A percentile compares a stretch with the other conserved stretches of the same genome.
Evolutionary conservation across 495 filamentous ascomycete genomes (phyloP).

Genomic region (Penicillium verhagenii): DNA sequence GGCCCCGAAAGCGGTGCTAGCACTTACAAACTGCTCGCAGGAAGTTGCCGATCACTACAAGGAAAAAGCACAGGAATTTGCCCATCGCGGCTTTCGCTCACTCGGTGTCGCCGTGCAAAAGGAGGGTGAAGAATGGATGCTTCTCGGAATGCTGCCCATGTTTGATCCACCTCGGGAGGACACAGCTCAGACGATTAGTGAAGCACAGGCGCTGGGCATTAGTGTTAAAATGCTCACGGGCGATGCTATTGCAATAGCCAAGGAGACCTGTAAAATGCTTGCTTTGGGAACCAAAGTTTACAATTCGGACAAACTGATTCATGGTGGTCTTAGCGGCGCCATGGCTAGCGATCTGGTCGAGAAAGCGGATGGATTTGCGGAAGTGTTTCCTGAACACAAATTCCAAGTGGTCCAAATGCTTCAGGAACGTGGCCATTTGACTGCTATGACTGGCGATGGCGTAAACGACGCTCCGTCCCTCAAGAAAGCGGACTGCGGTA

Average conservation of each 20-base stretch:
- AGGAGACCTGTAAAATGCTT: slow-evolving; percentile 76
- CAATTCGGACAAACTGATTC: slow-evolving; percentile 69
- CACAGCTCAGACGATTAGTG: slow-evolving; percentile 71
- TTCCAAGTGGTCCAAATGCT: slow-evolving; percentile 97
- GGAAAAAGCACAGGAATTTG: slow-evolving; percentile 67
- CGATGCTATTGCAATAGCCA: slow-evolving; percentile 73
- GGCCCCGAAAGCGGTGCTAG: slow-evolving; percentile 70
- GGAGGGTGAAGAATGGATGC: slow-evolving; percentile 60
- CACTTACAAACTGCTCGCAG: slow-evolving; percentile 58
- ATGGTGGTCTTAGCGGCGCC: slow-evolving; percentile 65
- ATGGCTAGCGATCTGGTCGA: slow-evolving; percentile 71
- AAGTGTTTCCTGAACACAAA: slow-evolving; percentile 98
- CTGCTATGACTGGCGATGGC: slow-evolving; percentile 98
- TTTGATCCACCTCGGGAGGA: slow-evolving; percentile 75
- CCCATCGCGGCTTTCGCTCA: slow-evolving; percentile 72
- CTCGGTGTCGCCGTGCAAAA: slow-evolving; percentile 68
- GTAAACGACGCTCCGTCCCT: slow-evolving; percentile 96
- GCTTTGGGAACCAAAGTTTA: slow-evolving; percentile 74
- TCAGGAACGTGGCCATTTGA: slow-evolving; percentile 92
- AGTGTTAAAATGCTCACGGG: slow-evolving; percentile 76
- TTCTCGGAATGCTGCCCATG: slow-evolving; percentile 72
- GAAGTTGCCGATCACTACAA: slow-evolving; percentile 61
- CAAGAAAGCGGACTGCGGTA: slow-evolving; percentile 85
- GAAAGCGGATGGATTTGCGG: slow-evolving; percentile 72
- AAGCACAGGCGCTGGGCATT: slow-evolving; percentile 70